phyloP scores from a whole-genome alignment of 78 protist genomes.

The Ministeria vibrans region DNA sequence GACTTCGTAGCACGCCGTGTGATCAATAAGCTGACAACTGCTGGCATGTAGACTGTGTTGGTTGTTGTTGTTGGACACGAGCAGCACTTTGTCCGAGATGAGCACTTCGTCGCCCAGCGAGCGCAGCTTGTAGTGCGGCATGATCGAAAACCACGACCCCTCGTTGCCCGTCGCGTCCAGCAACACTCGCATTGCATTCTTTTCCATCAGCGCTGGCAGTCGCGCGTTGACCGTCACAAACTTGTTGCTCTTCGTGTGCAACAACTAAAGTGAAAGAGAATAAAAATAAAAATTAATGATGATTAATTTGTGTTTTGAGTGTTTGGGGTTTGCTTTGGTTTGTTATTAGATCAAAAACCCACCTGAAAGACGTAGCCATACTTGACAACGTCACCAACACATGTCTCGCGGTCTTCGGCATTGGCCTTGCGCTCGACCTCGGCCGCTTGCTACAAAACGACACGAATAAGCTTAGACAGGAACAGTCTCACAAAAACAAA shows the following conservation, averaged over 20 bases:
- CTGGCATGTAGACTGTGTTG: background rate
- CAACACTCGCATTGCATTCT: slow-evolving; percentile 26
- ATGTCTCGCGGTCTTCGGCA: background rate
- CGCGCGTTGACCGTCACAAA: slow-evolving; percentile 14
- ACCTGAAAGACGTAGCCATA: slow-evolving; percentile 14
- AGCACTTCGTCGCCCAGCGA: background rate
- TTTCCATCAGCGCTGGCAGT: slow-evolving; percentile 24
- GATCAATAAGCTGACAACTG: background rate
- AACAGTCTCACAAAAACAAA: no score
- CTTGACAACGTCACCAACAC: background rate
- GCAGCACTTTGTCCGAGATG: background rate
- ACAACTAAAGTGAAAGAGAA: background rate
- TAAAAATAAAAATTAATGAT: background rate
- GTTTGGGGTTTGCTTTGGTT: background rate
- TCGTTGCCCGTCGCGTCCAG: slow-evolving; percentile 24
- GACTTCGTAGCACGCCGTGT: background rate
- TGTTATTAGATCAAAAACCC: background rate
- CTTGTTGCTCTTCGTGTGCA: slow-evolving; percentile 34
- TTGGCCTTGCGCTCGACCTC: slow-evolving; percentile 24
- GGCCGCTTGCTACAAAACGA: slow-evolving; percentile 22
- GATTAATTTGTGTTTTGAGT: background rate
- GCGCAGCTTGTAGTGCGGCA: slow-evolving; percentile 31
- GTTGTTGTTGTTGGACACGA: background rate
- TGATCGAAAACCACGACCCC: slow-evolving; percentile 21
- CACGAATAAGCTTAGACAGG: no score